phyloP scores from a whole-genome alignment of 1,284 basidiomycete species.

The Anthracocystis panici-leucophaei region DNA sequence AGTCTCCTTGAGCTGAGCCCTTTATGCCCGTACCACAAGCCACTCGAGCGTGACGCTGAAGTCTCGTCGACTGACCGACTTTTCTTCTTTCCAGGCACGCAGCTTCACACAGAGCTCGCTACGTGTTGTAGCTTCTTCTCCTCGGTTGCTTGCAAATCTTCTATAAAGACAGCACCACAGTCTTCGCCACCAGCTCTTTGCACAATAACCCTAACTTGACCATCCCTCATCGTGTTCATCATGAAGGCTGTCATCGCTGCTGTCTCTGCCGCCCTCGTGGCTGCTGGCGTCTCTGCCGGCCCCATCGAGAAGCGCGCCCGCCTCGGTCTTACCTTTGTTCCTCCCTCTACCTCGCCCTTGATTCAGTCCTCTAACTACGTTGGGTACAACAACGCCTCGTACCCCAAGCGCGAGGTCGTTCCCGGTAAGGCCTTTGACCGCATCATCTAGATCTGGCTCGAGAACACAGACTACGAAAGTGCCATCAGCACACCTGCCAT shows the following conservation, averaged over 20 bases:
- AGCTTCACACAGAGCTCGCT: neutral
- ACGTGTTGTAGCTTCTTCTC: neutral
- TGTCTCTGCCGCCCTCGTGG: constrained; percentile 80
- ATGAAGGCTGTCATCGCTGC: constrained; percentile 82
- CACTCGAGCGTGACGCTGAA: neutral
- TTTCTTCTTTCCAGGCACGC: neutral
- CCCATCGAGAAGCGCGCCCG: constrained; percentile 50
- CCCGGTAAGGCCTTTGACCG: constrained; percentile 74
- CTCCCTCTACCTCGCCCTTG: constrained; percentile 70
- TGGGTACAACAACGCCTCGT: constrained; percentile 71
- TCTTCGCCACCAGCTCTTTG: neutral
- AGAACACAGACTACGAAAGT: constrained; percentile 75
- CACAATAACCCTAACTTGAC: neutral
- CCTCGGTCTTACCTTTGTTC: constrained; percentile 70
- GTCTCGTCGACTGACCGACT: neutral
- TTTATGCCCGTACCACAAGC: neutral
- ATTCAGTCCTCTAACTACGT: constrained; percentile 70
- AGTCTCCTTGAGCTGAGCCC: too few relatives aligned
- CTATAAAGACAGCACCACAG: neutral
- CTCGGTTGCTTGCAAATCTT: neutral
- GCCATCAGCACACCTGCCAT: constrained; percentile 71
- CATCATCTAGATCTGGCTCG: constrained; percentile 74
- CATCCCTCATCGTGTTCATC: neutral
- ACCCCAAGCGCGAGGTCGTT: constrained; percentile 70
- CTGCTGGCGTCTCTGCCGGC: constrained; percentile 16